Evolutionary conservation across 129 eudicot species (phyloP), one percentile per base, ranked within the genome.

Genomic region (Chrysanthemum makinoi): DNA sequence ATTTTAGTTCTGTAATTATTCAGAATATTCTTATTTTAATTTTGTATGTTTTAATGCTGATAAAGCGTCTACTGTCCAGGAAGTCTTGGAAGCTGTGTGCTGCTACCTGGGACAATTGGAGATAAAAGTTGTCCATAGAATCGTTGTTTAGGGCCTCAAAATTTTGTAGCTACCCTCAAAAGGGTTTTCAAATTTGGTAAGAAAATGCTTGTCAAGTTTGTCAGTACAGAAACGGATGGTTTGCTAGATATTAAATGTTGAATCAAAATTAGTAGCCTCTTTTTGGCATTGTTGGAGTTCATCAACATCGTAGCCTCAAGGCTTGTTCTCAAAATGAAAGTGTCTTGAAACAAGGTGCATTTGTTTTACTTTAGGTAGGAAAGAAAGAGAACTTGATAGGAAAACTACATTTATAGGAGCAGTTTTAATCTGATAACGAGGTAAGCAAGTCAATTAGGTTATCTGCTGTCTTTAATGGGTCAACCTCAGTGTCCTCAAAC

Each of bases 131-230:
- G 80, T n/a, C 68, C 64, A 47, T 59, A 33, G 69, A 74, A 69
- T 61, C 69, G 47, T 61, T 28, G 56, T 68, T 47, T 35, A 69
- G 52, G 56, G 57, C 28, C 52, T 47, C 66, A 14, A 78, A 48
- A 4, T 72, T 75, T 78, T 78, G 82, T 78, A 70, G 82, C 28
- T 71, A 78, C 72, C 68, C 47, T 46, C 10, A 28, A 65, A 64
- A 56, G 72, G 72, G 60, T 72, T 64, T 71, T 44, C 80, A 17
- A 76, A 48, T 76, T 57, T 67, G 63, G 74, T 76, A 57, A 66
- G 68, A 74, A 71, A 78, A 72, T 19, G 55, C 54, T 78, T 64
- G 77, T 78, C 19, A 16, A 11, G 61, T 78, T 24, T 53, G 76
- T 66, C n/a, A 39, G 57, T 66, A 55, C 15, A 43, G 73, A 26